phyloP scores from a whole-genome alignment of 2,329 filamentous ascomycete genomes.

The Basipetospora chlamydospora region DNA sequence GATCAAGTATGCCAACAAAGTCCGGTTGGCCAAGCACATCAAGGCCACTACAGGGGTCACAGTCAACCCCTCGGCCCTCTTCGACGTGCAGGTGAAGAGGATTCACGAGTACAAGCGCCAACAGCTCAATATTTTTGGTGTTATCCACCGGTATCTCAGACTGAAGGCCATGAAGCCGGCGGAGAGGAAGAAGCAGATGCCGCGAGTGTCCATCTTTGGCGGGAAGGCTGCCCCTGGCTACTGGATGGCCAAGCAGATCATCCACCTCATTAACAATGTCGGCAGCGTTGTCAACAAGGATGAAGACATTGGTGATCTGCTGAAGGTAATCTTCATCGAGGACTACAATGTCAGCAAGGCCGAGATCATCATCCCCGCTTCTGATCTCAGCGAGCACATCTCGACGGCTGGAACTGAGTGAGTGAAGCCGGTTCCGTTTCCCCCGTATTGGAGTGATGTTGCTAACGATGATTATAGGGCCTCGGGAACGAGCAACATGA shows the following conservation, averaged over 20 bases:
- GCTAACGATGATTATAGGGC: slow-evolving; percentile 26
- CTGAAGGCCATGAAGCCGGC: slow-evolving; percentile 76
- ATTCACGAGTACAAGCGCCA: slow-evolving; percentile 99
- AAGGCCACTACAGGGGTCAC: slow-evolving; percentile 63
- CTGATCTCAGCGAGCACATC: slow-evolving; percentile 95
- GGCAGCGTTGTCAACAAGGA: slow-evolving; percentile 86
- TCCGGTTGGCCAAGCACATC: slow-evolving; percentile 82
- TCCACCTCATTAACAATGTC: slow-evolving; percentile 89
- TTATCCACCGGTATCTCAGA: slow-evolving; percentile 83
- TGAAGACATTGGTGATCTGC: slow-evolving; percentile 74
- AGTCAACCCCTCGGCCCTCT: slow-evolving; percentile 78
- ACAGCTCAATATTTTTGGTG: slow-evolving; percentile 96
- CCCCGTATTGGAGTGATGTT: slow-evolving; percentile 4
- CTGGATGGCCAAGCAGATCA: slow-evolving; percentile 99
- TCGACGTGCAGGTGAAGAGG: slow-evolving; percentile 96
- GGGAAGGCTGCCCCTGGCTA: slow-evolving; percentile 96
- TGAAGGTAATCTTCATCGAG: slow-evolving; percentile 95
- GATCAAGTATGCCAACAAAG: slow-evolving; percentile 95
- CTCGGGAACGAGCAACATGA: slow-evolving; percentile 95
- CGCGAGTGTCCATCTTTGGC: slow-evolving; percentile 89
- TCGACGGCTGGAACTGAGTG: slow-evolving; percentile 91
- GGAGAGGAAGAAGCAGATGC: slow-evolving; percentile 73
- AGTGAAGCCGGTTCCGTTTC: slow-evolving; percentile 14
- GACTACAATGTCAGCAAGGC: slow-evolving; percentile 99
- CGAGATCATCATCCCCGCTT: slow-evolving; percentile 88